Percentiles rank a stretch among this genome's conserved stretches.
Evolutionary conservation across 1,284 basidiomycete species (phyloP).

Genomic region (Gymnopus androsaceus): DNA sequence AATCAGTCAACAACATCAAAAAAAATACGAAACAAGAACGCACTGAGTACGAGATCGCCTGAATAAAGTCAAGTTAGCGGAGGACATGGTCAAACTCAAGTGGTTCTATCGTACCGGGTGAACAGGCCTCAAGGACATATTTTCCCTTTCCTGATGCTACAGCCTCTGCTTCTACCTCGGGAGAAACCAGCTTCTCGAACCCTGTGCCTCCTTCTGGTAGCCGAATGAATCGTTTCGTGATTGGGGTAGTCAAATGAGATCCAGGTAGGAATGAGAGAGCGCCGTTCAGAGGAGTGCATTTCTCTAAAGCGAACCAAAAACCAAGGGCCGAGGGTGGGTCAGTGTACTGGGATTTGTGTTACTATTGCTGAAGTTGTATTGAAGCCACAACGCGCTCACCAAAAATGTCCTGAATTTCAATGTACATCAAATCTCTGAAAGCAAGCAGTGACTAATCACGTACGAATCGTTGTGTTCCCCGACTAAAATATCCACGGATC

Average conservation of each 20-base stretch:
- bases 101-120: conserved; percentile 57
- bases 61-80: too few species aligned
- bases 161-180: conserved; percentile 42
- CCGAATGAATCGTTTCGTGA: conserved; percentile 84
- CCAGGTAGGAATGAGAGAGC: conserved; percentile 91
- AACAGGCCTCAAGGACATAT: conserved; percentile 75
- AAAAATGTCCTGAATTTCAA: conserved; percentile 64
- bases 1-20: too few species aligned
- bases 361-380: neutral
- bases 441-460: conserved; percentile 31
- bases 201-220: conserved; percentile 74
- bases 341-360: conserved; percentile 67
- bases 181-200: conserved; percentile 64
- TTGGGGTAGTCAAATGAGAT: conserved; percentile 75
- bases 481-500: conserved; percentile 41
- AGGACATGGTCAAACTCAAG: neutral
- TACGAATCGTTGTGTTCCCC: conserved; percentile 84
- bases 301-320: conserved; percentile 94
- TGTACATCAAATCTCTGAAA: neutral
- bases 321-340: conserved; percentile 89
- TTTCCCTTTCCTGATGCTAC: conserved; percentile 40
- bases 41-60: conserved; percentile 87
- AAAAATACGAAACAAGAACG: too few species aligned
- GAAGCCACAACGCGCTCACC: conserved; percentile 35
- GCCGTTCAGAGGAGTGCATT: conserved; percentile 82